A percentile compares a stretch with the other conserved stretches of the same genome.
phyloP scores from a whole-genome alignment of 1,284 basidiomycete species.

The Naganishia cerealis region DNA sequence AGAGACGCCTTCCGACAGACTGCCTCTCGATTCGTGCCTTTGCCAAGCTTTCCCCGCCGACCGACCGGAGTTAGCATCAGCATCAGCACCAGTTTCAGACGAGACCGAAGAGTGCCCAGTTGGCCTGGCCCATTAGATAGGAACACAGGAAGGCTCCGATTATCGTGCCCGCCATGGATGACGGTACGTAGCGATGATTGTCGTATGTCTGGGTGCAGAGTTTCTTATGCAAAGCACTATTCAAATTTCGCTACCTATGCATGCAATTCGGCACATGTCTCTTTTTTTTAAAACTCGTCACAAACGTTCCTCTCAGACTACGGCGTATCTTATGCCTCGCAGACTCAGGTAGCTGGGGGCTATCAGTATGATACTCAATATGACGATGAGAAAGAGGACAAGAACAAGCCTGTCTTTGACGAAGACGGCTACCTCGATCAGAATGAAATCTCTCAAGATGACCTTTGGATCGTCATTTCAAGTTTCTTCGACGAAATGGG shows the following conservation, averaged over 20 bases:
- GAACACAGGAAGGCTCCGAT: background rate
- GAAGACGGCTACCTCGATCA: constrained; percentile 34
- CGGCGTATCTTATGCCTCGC: constrained; percentile 9
- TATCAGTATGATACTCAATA: constrained; percentile 17
- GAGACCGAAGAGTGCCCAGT: background rate
- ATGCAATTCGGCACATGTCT: background rate
- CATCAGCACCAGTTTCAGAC: background rate
- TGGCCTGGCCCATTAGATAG: background rate
- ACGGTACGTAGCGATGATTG: constrained; percentile 21
- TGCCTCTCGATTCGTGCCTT: background rate
- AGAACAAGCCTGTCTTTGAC: constrained; percentile 25
- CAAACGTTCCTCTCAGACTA: constrained; percentile 5
- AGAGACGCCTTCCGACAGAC: background rate
- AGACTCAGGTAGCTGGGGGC: background rate
- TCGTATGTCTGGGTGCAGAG: background rate
- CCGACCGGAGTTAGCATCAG: background rate
- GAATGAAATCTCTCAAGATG: constrained; percentile 72
- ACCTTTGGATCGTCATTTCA: constrained; percentile 93
- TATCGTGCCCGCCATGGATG: constrained; percentile 11
- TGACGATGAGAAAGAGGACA: constrained; percentile 36
- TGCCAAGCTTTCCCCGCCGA: background rate
- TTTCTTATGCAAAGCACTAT: constrained; percentile 13
- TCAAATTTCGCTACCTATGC: background rate
- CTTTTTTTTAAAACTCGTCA: background rate
- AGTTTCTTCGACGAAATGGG: constrained; percentile 97